Percentiles rank a stretch among this genome's conserved stretches.
Conservation (phyloP, 441 rosid genomes). For the Raphanus hybrid region DNA sequence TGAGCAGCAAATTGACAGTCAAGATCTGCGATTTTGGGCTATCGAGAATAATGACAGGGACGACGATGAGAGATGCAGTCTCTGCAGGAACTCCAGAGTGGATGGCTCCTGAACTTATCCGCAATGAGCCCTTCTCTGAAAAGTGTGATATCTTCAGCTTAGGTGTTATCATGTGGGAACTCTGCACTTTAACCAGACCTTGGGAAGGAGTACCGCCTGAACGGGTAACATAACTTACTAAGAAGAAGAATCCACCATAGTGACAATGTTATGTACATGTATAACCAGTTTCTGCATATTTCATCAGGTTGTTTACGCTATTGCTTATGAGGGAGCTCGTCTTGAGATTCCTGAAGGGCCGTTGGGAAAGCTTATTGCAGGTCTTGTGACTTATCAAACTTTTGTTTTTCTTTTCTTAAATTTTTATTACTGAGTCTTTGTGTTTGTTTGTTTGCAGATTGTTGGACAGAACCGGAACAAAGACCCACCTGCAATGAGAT, state of each 20-base stretch:
- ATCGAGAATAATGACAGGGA: slow-evolving; percentile 72
- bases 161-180: slow-evolving; percentile 98
- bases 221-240: slow-evolving; percentile 52
- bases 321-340: slow-evolving; percentile 84
- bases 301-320: slow-evolving; percentile 84
- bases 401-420: background rate
- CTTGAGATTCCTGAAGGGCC: slow-evolving; percentile 92
- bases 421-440: background rate
- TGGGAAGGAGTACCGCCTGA: slow-evolving; percentile 96
- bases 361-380: slow-evolving; percentile 86
- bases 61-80: slow-evolving; percentile 13
- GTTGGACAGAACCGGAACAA: slow-evolving; percentile 87
- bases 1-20: slow-evolving; percentile 82
- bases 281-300: slow-evolving; percentile 15
- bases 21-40: slow-evolving; percentile 97
- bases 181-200: slow-evolving; percentile 81
- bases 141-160: slow-evolving; percentile 96
- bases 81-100: slow-evolving; percentile 17
- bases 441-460: slow-evolving; percentile 55
- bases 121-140: slow-evolving; percentile 87
- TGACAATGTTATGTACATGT: background rate
- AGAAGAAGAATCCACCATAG: slow-evolving; percentile 9
- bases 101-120: slow-evolving; percentile 98
- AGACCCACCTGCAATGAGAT: slow-evolving; percentile 92
- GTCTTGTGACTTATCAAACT: slow-evolving; percentile 38